Evolutionary conservation across 371 early-diverging fungal genomes (phyloP).

Genomic region (Globomyces sp.): DNA sequence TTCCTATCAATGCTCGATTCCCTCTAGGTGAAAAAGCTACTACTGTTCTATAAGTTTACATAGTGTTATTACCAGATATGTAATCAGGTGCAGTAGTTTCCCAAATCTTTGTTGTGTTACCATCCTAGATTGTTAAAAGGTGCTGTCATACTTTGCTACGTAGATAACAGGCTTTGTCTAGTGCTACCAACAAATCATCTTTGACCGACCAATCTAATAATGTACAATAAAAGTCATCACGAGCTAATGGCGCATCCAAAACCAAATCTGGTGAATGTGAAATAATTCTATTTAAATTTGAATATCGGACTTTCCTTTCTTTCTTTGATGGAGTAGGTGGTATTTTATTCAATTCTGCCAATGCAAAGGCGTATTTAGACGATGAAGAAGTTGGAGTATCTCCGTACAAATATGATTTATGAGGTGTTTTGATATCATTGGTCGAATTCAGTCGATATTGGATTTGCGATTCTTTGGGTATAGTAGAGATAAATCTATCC

Average conservation of each 20-base stretch:
- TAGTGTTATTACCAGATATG: neutral
- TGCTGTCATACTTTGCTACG: neutral
- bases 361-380: neutral
- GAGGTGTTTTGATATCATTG: too few relatives aligned
- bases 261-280: constrained; percentile 28
- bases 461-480: too few relatives aligned
- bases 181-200: constrained; percentile 18
- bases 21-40: neutral
- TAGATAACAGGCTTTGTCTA: neutral
- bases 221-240: constrained; percentile 59
- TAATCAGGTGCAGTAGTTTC: neutral
- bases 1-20: neutral
- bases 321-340: neutral
- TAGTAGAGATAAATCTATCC: too few relatives aligned
- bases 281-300: neutral
- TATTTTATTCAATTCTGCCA: constrained; percentile 1
- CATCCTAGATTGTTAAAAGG: neutral
- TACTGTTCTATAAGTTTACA: neutral
- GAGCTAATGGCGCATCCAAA: constrained; percentile 55
- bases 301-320: neutral
- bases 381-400: neutral
- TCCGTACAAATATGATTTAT: too few relatives aligned
- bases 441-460: too few relatives aligned
- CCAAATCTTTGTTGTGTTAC: neutral
- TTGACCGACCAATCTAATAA: constrained; percentile 52